phyloP scores from a whole-genome alignment of 1,284 basidiomycete genomes.

The Malassezia vespertilionis region DNA sequence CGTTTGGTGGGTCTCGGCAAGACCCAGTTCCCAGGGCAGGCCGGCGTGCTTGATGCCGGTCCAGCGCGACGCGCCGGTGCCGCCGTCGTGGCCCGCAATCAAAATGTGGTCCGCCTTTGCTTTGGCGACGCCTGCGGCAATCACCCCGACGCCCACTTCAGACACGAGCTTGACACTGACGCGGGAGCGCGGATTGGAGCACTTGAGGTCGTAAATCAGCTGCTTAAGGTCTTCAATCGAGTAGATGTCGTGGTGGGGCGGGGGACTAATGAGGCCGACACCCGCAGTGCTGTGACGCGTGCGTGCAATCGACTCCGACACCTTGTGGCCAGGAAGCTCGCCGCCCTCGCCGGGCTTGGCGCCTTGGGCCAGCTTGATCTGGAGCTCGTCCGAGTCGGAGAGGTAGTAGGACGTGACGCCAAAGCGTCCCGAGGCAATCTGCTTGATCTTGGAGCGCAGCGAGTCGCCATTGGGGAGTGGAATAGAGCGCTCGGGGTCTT shows the following conservation, averaged over 20 bases:
- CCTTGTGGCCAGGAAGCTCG: conserved; percentile 45
- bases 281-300: conserved; percentile 43
- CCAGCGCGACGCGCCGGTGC: conserved; percentile 44
- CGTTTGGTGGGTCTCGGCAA: conserved; percentile 44
- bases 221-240: conserved; percentile 45
- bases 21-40: conserved; percentile 44
- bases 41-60: conserved; percentile 44
- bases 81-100: conserved; percentile 43
- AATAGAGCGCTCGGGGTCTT: conserved; percentile 43
- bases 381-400: conserved; percentile 41
- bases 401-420: conserved; percentile 43
- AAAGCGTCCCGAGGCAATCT: conserved; percentile 43
- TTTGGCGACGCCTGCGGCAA: conserved; percentile 43
- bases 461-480: conserved; percentile 44
- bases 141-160: conserved; percentile 42
- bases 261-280: conserved; percentile 41
- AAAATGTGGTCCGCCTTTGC: conserved; percentile 45
- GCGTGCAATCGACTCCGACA: conserved; percentile 41
- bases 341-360: conserved; percentile 46
- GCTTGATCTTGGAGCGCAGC: conserved; percentile 45
- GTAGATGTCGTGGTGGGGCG: conserved; percentile 45
- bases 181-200: conserved; percentile 40
- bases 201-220: conserved; percentile 45
- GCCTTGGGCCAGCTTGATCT: conserved; percentile 46
- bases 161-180: conserved; percentile 43